Evolutionary conservation across 106 monocot species (phyloP).

Genomic region (Apostasia shenzhenica): DNA sequence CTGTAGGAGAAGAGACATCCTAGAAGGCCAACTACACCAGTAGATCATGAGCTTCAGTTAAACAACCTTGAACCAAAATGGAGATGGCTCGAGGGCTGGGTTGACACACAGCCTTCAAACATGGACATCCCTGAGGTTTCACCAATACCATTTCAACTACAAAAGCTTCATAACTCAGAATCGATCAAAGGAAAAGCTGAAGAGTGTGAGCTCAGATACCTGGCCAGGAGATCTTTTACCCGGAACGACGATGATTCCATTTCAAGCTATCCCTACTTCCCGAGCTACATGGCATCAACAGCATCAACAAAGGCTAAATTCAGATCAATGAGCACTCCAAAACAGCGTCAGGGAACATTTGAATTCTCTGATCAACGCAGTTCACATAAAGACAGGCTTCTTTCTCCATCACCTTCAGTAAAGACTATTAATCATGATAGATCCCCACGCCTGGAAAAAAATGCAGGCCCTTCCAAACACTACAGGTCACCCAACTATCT

Average conservation of each 20-base stretch:
- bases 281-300: constrained; percentile 74
- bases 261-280: constrained; percentile 42
- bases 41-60: constrained; percentile 15
- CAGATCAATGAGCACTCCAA: constrained; percentile 77
- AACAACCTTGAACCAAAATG: constrained; percentile 27
- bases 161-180: constrained; percentile 1
- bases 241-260: constrained; percentile 52
- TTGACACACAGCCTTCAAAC: constrained; percentile 35
- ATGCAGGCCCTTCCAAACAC: constrained; percentile 5
- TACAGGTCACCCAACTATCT: constrained; percentile 12
- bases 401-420: constrained; percentile 43
- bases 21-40: constrained; percentile 18
- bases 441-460: constrained; percentile 13
- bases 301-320: constrained; percentile 66
- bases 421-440: constrained; percentile 14
- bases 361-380: constrained; percentile 28
- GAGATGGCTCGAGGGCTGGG: constrained; percentile 75
- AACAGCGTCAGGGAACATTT: constrained; percentile 18
- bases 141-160: constrained; percentile 7
- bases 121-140: constrained; percentile 25
- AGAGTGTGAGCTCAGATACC: constrained; percentile 17
- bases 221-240: constrained; percentile 55
- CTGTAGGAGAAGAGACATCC: constrained; percentile 28
- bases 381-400: constrained; percentile 10
- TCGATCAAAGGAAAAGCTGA: constrained; percentile 8